These are phyloP conservation scores for Populus tremula DNA, from an alignment of 345 rosid species.

Conservation along the genomic window DNA sequence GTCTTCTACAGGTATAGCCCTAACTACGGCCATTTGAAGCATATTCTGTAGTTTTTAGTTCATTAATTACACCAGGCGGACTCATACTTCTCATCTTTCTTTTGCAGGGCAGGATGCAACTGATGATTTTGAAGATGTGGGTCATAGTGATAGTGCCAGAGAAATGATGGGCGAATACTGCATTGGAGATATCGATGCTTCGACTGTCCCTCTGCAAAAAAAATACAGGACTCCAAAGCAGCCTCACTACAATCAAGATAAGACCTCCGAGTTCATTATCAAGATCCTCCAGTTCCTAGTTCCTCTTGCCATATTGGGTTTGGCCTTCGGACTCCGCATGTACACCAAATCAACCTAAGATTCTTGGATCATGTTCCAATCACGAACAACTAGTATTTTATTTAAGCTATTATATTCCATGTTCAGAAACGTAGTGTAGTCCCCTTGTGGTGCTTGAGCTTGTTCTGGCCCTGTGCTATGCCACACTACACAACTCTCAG, in stretches of 20 bases:
- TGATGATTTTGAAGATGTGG: slow-evolving; percentile 32
- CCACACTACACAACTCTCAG: neutral
- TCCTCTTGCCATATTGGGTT: slow-evolving; percentile 83
- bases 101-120: slow-evolving; percentile 27
- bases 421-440: neutral
- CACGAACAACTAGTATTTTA: neutral
- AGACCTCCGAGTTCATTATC: slow-evolving; percentile 62
- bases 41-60: neutral
- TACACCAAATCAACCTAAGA: slow-evolving; percentile 46
- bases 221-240: slow-evolving; percentile 46
- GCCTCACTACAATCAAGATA: slow-evolving; percentile 71
- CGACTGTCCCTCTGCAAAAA: slow-evolving; percentile 14
- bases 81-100: neutral
- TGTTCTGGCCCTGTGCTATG: neutral
- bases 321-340: slow-evolving; percentile 79
- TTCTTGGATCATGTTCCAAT: neutral
- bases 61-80: neutral
- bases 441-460: neutral
- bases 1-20: slow-evolving; percentile 18
- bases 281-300: slow-evolving; percentile 87
- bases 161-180: slow-evolving; percentile 24
- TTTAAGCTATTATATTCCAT: neutral
- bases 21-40: neutral
- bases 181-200: slow-evolving; percentile 23
- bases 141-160: slow-evolving; percentile 25